Evolutionary conservation across 495 filamentous ascomycete genomes (phyloP), one percentile per base, ranked within the genome.

Genomic region (Neurospora sp.): DNA sequence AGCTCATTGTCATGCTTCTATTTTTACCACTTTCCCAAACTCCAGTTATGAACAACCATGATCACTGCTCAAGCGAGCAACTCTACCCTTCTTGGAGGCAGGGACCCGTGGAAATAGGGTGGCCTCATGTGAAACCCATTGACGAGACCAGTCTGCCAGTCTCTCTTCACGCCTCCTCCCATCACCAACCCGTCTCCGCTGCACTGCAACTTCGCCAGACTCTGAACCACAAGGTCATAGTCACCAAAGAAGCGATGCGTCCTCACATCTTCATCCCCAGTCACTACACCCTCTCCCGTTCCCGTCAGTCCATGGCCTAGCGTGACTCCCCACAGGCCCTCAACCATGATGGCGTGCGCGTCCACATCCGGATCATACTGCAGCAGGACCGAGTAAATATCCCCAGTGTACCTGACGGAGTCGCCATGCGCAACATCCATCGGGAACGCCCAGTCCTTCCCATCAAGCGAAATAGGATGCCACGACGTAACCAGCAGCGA

Each of bases 221-320:
- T 79, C 38, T 48, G 71, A 9, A 69, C 45, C 1, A 86, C 83
- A 31, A 72, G 75, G 18, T 72, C 70, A 45, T 84, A 82, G 69
- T 82, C 73, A 35, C 84, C 84, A 38, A 84, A 78, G 76, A 86
- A 85, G 65, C 38, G 53, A 72, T 86, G 84, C 1, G 75, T 81
- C 61, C 84, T 80, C 12, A 78, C 76, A 74, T 85, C 83, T 4
- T 37, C 18, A 5, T 18, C 40, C 7, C 4, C 68, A 16, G 31
- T 38, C 27, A 42, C 40, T 0, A 18, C 69, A 22, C 9, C 65
- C 31, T 38, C 38, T 40, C 7, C 27, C 53, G 16, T 37, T 18
- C 69, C 72, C 9, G 71, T 74, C n/a, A 82, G 37, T 4, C 84
- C 83, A 73, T 85, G 84, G 5, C 84, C 84, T 45, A 86, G 72